Base-by-base conservation (phyloP, 352 stramenopile genomes). In the Pythium insidiosum region DNA sequence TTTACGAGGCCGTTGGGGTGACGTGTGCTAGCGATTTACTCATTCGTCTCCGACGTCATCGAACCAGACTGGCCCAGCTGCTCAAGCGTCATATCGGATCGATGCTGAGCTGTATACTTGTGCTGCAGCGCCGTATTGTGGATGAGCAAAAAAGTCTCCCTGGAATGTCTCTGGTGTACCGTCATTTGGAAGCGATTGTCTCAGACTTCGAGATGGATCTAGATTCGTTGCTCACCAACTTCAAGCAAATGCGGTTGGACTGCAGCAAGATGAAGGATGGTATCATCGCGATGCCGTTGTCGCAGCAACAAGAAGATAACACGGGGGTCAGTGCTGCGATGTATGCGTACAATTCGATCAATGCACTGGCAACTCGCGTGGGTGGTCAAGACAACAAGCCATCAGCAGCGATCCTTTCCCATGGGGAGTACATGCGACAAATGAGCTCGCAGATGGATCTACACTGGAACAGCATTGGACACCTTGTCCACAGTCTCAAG, bases 391-490 rank as follows among this genome's bases (percentile, higher is more conserved):
- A 63, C 9, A 51, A 61, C 12, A 60, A 68, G n/a, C 77, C 80
- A 7, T 88, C 68, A 0, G 53, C 73, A 22, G 80, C 80, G 18
- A 85, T 93, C 43, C 64, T 88, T 11, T 79, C 80, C 24, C 80
- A 93, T 50, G 75, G 77, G 21, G 74, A 88, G 45, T 93, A 90
- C 64, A 93, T 93, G 80, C 81, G 77, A n/a, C 77, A 90, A 53
- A 70, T 93, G 49, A 72, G 63, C 36, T 79, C 77, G 56, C 75
- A 90, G 50, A 63, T 93, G 61, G 80, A 90, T 63, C 58, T 89
- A 47, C 80, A 93, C 66, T 88, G 75, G 73, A 88, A 88, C 63
- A 90, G 75, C 53, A 79, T 90, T 54, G 84, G 73, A 50, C 73
- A 87, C 53, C 51, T 93, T 33, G 66, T 88, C 34, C 71, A 89